Evolutionary conservation across 371 early-diverging fungal species (phyloP).

Genomic region (Lichtheimia hyalospora): DNA sequence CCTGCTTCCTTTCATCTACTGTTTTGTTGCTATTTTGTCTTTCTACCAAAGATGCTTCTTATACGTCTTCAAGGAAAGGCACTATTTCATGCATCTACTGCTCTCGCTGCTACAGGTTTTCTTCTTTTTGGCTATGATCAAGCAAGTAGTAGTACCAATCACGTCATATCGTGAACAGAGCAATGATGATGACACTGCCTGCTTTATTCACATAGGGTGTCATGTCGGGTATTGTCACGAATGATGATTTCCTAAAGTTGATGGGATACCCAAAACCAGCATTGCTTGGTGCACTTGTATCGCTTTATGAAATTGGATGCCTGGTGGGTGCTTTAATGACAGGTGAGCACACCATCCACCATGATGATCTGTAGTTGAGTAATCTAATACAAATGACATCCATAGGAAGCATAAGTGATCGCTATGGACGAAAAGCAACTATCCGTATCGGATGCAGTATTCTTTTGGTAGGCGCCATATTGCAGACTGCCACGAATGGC

Average conservation of each 20-base stretch:
- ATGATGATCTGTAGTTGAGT: no score
- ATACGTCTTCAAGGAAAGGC: constrained; percentile 37
- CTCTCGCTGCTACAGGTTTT: constrained; percentile 47
- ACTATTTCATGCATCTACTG: constrained; percentile 39
- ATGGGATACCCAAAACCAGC: constrained; percentile 39
- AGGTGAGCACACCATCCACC: no score
- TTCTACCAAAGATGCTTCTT: constrained; percentile 5
- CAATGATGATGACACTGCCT: neutral
- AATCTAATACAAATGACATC: neutral
- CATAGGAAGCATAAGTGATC: constrained; percentile 29
- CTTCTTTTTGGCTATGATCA: constrained; percentile 55
- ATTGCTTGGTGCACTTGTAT: constrained; percentile 27
- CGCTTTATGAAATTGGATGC: constrained; percentile 36
- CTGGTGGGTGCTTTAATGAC: constrained; percentile 24
- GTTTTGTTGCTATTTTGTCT: constrained; percentile 1
- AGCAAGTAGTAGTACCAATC: constrained; percentile 12
- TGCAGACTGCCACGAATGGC: constrained; percentile 32
- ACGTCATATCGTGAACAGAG: no score
- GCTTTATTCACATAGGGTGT: constrained; percentile 33
- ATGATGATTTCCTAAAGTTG: constrained; percentile 23
- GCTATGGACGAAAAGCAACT: constrained; percentile 32
- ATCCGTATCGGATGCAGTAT: constrained; percentile 35
- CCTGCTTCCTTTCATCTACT: neutral
- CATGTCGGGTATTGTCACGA: constrained; percentile 47
- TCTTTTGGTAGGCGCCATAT: constrained; percentile 29